Evolutionary conservation across 2,329 filamentous ascomycete genomes (phyloP).

Genomic region (Sporothrix mexicana): DNA sequence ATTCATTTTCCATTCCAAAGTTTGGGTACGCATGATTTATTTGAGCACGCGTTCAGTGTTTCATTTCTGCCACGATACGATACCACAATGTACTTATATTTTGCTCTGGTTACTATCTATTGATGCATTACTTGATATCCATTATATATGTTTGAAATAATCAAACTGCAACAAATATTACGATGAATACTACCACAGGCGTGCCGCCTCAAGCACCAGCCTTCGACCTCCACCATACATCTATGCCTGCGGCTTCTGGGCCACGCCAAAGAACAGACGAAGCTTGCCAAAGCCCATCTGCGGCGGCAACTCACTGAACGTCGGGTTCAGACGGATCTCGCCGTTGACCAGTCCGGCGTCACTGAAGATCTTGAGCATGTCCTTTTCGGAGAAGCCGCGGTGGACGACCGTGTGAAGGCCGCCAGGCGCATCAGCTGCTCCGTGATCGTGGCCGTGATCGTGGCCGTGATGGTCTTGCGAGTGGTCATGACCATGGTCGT

Average conservation of each 20-base stretch:
- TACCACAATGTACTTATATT: too few species aligned
- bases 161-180: too few species aligned
- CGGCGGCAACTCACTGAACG: constrained; percentile 4
- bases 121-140: background rate
- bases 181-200: too few species aligned
- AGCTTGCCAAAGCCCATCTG: constrained; percentile 3
- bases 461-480: background rate
- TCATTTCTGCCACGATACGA: background rate
- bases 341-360: constrained; percentile 32
- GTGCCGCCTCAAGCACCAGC: too few species aligned
- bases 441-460: background rate
- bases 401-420: constrained; percentile 29
- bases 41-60: background rate
- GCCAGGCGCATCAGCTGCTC: background rate
- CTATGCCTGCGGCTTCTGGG: constrained; percentile 13
- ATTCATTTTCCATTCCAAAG: too few species aligned
- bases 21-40: too few species aligned
- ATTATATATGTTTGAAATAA: background rate
- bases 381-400: constrained; percentile 34
- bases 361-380: constrained; percentile 34
- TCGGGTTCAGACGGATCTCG: constrained; percentile 9
- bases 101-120: too few species aligned
- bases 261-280: constrained; percentile 33
- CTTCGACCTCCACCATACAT: background rate
- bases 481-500: constrained; percentile 1